Conservation (phyloP, 306 rosid species). For the Dalbergia oliveri region DNA sequence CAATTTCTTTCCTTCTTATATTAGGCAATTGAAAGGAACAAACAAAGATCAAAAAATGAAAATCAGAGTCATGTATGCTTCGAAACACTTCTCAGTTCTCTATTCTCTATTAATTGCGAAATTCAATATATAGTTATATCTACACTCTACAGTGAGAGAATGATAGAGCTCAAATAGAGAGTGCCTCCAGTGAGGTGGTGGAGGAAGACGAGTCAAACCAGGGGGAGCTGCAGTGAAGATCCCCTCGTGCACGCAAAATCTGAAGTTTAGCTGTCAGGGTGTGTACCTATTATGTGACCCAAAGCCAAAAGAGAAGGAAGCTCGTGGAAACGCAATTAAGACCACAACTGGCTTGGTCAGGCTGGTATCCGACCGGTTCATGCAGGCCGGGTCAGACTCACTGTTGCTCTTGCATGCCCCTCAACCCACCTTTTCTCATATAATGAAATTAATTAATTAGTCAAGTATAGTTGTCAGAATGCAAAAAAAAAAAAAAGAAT, state of each 20-base stretch:
- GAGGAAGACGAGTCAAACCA: not conserved
- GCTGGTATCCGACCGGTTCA: conserved; percentile 77
- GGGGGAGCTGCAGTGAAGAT: conserved; percentile 47
- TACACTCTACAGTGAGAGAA: not conserved
- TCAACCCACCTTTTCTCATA: not conserved
- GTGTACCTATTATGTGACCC: conserved; percentile 45
- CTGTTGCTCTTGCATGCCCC: not conserved
- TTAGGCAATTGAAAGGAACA: not conserved
- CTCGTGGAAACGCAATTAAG: conserved; percentile 57
- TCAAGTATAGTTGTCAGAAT: too few relatives aligned
- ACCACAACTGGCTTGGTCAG: conserved; percentile 79
- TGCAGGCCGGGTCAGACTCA: conserved; percentile 74
- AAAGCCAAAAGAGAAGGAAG: conserved; percentile 40
- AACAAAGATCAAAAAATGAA: not conserved
- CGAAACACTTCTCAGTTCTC: not conserved
- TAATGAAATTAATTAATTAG: too few relatives aligned
- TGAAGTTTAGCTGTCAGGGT: conserved; percentile 61
- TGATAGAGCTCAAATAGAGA: not conserved
- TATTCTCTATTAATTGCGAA: not conserved
- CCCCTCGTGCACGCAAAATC: conserved; percentile 61
- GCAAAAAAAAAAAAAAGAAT: too few relatives aligned
- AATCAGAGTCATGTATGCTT: too few relatives aligned
- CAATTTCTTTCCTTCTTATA: not conserved
- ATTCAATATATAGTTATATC: not conserved
- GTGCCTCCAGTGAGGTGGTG: not conserved